Percentiles rank a stretch among this genome's conserved stretches.
Conservation (phyloP, 805 yeast species). For the Wickerhamomyces tratensis region DNA sequence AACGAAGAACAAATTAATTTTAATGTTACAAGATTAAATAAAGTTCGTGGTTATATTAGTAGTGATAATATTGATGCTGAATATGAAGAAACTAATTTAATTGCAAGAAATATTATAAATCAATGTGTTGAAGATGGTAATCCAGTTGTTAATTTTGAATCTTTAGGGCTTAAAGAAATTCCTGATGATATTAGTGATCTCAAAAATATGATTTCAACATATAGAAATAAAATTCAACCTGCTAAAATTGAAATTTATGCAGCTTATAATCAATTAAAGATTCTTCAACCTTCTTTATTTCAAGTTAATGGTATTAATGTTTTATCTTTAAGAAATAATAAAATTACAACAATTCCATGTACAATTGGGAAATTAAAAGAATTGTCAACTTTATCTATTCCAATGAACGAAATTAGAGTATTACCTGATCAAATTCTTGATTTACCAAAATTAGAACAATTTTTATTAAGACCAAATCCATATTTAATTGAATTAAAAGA, state of each 20-base stretch:
- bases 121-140: slow-evolving; percentile 37
- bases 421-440: slow-evolving; percentile 46
- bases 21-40: slow-evolving; percentile 14
- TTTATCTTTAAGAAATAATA: slow-evolving; percentile 41
- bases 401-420: slow-evolving; percentile 38
- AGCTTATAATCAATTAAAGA: slow-evolving; percentile 36
- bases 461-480: slow-evolving; percentile 52
- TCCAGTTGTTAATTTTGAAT: slow-evolving; percentile 36
- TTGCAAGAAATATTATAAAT: slow-evolving; percentile 32
- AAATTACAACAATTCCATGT: slow-evolving; percentile 36
- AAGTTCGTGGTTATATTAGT: slow-evolving; percentile 14
- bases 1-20: slow-evolving; percentile 8
- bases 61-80: slow-evolving; percentile 7
- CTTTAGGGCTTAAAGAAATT: slow-evolving; percentile 33
- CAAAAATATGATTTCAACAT: slow-evolving; percentile 40
- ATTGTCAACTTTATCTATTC: slow-evolving; percentile 41
- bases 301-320: slow-evolving; percentile 40
- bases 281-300: slow-evolving; percentile 41
- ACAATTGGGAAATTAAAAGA: slow-evolving; percentile 30
- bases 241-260: slow-evolving; percentile 39
- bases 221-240: slow-evolving; percentile 20
- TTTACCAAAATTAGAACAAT: slow-evolving; percentile 29
- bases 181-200: slow-evolving; percentile 54
- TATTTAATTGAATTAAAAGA: slow-evolving; percentile 15
- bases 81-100: slow-evolving; percentile 5